These are phyloP conservation scores for Chloranthus sessilifolius DNA, from an alignment of 164 flowering plant species.

Conservation along the genomic window DNA sequence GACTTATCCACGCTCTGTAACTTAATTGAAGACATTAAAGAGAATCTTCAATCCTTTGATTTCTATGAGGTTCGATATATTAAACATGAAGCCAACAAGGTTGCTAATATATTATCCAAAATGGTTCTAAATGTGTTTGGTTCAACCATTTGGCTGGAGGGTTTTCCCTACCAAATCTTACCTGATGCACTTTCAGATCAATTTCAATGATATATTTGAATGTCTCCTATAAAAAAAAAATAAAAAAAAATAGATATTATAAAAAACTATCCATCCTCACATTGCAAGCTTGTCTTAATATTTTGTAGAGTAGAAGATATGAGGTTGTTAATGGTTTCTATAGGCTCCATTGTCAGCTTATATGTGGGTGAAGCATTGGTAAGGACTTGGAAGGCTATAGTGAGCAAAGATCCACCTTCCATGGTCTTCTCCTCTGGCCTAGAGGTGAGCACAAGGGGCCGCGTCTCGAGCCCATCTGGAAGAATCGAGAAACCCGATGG, in stretches of 20 bases:
- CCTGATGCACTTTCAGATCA: no score
- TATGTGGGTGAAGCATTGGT: conserved; percentile 60
- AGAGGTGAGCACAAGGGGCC: conserved; percentile 74
- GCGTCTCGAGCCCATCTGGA: conserved; percentile 75
- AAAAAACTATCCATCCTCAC: conserved; percentile 83
- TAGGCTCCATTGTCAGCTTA: conserved; percentile 59
- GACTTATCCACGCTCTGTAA: no score
- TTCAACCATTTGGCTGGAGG: no score
- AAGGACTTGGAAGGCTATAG: conserved; percentile 75
- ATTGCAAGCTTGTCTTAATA: conserved; percentile 74
- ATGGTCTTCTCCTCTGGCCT: conserved; percentile 60
- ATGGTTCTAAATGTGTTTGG: no score
- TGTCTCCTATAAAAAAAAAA: not conserved
- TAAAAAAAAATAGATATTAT: no score
- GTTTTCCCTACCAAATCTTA: no score
- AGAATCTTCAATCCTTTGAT: no score
- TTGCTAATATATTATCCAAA: no score
- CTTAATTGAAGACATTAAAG: no score
- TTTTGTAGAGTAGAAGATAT: conserved; percentile 65
- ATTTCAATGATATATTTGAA: no score
- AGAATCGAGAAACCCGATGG: conserved; percentile 93
- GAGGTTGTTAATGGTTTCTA: conserved; percentile 70
- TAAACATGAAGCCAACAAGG: no score
- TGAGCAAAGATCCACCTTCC: conserved; percentile 88
- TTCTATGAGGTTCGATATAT: no score